Evolutionary conservation across 2,329 filamentous ascomycete genomes (phyloP), one percentile per base, ranked within the genome.

Genomic region (Lachnellula arida): DNA sequence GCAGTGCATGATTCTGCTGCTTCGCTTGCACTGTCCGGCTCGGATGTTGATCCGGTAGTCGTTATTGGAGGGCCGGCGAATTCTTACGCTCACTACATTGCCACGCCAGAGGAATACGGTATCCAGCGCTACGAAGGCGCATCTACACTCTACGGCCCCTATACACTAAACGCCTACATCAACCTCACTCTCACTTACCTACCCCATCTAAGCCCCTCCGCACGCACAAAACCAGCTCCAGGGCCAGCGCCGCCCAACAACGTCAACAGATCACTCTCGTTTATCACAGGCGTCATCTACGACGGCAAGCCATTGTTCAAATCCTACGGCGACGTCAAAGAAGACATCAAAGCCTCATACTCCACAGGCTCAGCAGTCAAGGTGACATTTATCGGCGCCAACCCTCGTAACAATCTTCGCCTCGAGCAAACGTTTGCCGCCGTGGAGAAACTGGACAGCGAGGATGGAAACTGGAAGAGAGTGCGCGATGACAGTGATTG

Each of bases 41-140:
- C 61, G 2, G 49, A 58, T 8, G 73, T 76, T 0, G 77, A 85
- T 1, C 87, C 89, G 0, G 68, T 90, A n/a, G 90, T 95, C 3
- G 88, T 96, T 1, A 77, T 97, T 0, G 91, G 92, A 25, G 91
- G 89, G 0, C 92, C 93, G 0, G 91, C 91, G 50, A 97, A 97
- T 70, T 91, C 84, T 56, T 97, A 97, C 71, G 86, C 89, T 3
- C 86, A 89, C 68, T 89, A 89, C 69, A 87, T 89, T 60, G 68
- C 85, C 7, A 89, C 91, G 0, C 81, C 85, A 28, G 89, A 95
- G 70, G 89, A 96, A 71, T 95, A 94, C 70, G 74, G 75, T 12
- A 77, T 94, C 46, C 93, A 97, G 74, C 86, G 93, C 9, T 97
- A 97, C 73, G 93, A 97, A 74, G 93, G 92, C n/a, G 93, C 90